Percentiles rank a stretch among this genome's conserved stretches.
phyloP scores from a whole-genome alignment of 2,329 filamentous ascomycete species.

The Blastomyces parvus region DNA sequence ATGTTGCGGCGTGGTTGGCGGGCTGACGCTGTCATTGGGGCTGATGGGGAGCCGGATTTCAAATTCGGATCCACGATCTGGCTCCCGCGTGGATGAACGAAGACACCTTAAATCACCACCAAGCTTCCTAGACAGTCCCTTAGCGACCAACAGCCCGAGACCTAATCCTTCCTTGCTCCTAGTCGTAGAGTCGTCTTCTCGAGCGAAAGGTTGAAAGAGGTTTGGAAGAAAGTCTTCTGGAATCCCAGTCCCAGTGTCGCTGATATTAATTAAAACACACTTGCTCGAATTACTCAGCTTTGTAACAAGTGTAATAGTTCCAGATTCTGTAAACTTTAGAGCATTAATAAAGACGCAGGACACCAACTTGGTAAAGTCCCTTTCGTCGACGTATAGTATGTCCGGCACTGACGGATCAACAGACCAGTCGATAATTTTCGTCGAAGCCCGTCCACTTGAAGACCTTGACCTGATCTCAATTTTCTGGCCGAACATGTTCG shows the following conservation, averaged over 20 bases:
- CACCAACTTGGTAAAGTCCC: conserved; percentile 54
- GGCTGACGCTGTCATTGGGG: conserved; percentile 40
- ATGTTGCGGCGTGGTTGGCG: conserved; percentile 42
- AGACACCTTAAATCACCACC: conserved; percentile 58
- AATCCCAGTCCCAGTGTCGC: conserved; percentile 60
- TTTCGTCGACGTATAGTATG: conserved; percentile 47
- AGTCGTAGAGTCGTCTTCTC: conserved; percentile 59
- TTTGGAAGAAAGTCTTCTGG: conserved; percentile 55
- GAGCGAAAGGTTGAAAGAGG: conserved; percentile 60
- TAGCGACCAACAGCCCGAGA: conserved; percentile 61
- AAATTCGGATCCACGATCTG: conserved; percentile 56
- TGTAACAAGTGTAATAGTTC: conserved; percentile 49
- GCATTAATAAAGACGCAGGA: conserved; percentile 58
- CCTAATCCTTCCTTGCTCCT: conserved; percentile 59
- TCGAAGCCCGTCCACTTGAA: conserved; percentile 37
- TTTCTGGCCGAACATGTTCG: conserved; percentile 36
- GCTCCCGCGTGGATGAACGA: conserved; percentile 52
- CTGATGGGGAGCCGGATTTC: conserved; percentile 56
- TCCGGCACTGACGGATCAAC: conserved; percentile 41
- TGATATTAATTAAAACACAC: conserved; percentile 52
- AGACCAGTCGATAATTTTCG: conserved; percentile 40
- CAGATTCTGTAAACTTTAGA: conserved; percentile 60
- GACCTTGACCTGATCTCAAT: conserved; percentile 38
- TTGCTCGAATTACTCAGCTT: conserved; percentile 43
- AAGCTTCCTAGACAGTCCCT: conserved; percentile 58